Evolutionary conservation across 116 monocot species (phyloP), one percentile per base, ranked within the genome.

Genomic region (Dioscorea cayenensis): DNA sequence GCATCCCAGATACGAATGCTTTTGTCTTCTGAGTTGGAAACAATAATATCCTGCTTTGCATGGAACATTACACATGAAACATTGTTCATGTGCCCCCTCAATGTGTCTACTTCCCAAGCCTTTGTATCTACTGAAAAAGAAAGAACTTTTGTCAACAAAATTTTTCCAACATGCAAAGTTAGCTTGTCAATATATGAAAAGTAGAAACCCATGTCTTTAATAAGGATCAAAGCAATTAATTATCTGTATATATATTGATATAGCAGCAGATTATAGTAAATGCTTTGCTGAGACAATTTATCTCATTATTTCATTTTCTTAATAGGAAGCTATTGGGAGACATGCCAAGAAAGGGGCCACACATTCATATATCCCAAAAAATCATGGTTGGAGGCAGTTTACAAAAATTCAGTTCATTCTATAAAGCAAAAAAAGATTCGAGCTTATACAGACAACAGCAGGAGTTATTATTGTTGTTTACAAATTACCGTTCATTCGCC

Each of bases 61-160:
- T 91, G 94, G 71, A 94, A 94, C 91, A 94, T 82, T 29, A 94
- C 94, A 78, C 90, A 94, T 69, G 94, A 94, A 11, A 94, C 94
- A 73, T 94, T 94, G 69, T 94, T 90, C 94, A 91, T 94, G 73
- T 94, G 94, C n/a, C 94, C 94, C 63, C 94, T 83, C 81, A 94
- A 74, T 36, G 94, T 94, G 77, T 94, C 94, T 22, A 94, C 94
- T 73, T 94, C 94, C 94, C 94, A 94, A 70, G 94, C 94, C 66
- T 94, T 94, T 63, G 94, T 88, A 75, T 94, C 94, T 94, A 80
- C n/a, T 63, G 22, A 62, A 62, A 21, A 23, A 62, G 62, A 23
- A 65, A 35, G 14, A 65, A 29, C 16, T 11, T 11, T 16, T 16
- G 5, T 55, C 16, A 55, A 55, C n/a, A 55, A 55, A 55, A 55